These are phyloP conservation scores for Kernera saxatilis DNA, from an alignment of 345 rosid genomes.

Conservation along the genomic window DNA sequence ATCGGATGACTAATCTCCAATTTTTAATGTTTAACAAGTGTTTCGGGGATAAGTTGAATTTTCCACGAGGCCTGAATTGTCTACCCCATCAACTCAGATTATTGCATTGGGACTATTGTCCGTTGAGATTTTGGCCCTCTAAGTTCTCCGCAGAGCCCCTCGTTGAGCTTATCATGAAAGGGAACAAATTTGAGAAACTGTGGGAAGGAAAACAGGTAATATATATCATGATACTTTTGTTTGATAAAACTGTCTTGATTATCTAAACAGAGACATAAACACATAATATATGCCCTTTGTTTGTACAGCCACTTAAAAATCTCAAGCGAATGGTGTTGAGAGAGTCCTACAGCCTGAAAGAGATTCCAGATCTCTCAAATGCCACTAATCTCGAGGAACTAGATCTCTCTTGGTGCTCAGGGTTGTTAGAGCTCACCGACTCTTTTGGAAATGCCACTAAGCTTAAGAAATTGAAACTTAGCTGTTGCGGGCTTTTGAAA, in stretches of 20 bases:
- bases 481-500: background rate
- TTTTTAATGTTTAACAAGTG: too few species aligned
- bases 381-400: constrained; percentile 16
- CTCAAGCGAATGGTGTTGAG: constrained; percentile 14
- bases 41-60: too few species aligned
- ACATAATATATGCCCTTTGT: too few species aligned
- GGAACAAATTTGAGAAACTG: background rate
- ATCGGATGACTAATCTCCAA: background rate
- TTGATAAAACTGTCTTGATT: too few species aligned
- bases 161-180: background rate
- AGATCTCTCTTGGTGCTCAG: background rate
- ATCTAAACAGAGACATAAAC: too few species aligned
- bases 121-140: background rate
- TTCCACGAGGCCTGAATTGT: background rate
- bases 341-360: background rate
- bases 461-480: background rate
- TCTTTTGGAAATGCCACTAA: constrained; percentile 4
- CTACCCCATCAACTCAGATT: background rate
- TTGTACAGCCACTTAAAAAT: background rate
- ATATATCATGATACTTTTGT: too few species aligned
- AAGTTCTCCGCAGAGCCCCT: background rate
- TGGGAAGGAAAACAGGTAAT: background rate
- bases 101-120: background rate
- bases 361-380: constrained; percentile 20
- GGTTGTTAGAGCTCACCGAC: background rate